A percentile compares a stretch with the other conserved stretches of the same genome.
Evolutionary conservation across 1,284 basidiomycete genomes (phyloP).

Genomic region (Sporisorium reilianum): DNA sequence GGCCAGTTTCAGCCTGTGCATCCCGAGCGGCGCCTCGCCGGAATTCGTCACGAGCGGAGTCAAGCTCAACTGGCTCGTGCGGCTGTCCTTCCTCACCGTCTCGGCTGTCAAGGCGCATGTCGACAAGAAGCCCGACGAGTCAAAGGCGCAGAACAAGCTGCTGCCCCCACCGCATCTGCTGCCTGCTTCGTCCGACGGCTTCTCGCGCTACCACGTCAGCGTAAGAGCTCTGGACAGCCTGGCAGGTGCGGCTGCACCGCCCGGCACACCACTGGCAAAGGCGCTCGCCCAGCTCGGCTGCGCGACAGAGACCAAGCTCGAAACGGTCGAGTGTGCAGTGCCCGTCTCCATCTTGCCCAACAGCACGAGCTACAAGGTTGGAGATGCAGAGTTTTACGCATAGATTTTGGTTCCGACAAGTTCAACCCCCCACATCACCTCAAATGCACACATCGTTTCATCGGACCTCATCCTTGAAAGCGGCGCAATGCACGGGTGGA

Average conservation of each 20-base stretch:
- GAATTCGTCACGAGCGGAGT: slow-evolving; percentile 65
- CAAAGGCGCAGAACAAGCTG: slow-evolving; percentile 5
- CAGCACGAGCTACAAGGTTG: slow-evolving; percentile 54
- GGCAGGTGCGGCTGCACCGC: slow-evolving; percentile 22
- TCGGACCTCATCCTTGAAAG: neutral
- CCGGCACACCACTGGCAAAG: neutral
- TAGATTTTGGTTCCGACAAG: too few species aligned
- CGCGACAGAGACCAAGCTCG: slow-evolving; percentile 54
- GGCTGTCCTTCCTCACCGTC: slow-evolving; percentile 60
- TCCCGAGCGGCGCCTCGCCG: slow-evolving; percentile 63
- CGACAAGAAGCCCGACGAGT: neutral
- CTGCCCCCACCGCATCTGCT: slow-evolving; percentile 56
- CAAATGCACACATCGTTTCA: neutral
- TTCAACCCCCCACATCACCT: too few species aligned
- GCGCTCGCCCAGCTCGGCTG: slow-evolving; percentile 11
- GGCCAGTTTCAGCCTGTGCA: slow-evolving; percentile 50
- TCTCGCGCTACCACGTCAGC: slow-evolving; percentile 57
- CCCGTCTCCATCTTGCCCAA: slow-evolving; percentile 61
- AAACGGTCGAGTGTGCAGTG: slow-evolving; percentile 67
- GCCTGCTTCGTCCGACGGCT: slow-evolving; percentile 53
- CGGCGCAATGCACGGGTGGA: too few species aligned
- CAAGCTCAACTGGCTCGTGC: slow-evolving; percentile 60
- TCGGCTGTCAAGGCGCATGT: slow-evolving; percentile 12
- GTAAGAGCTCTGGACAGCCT: slow-evolving; percentile 44
- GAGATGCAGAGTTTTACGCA: slow-evolving; percentile 57